Evolutionary conservation across 164 flowering plant genomes (phyloP), one percentile per base, ranked within the genome.

Genomic region (Warburgia ugandensis): DNA sequence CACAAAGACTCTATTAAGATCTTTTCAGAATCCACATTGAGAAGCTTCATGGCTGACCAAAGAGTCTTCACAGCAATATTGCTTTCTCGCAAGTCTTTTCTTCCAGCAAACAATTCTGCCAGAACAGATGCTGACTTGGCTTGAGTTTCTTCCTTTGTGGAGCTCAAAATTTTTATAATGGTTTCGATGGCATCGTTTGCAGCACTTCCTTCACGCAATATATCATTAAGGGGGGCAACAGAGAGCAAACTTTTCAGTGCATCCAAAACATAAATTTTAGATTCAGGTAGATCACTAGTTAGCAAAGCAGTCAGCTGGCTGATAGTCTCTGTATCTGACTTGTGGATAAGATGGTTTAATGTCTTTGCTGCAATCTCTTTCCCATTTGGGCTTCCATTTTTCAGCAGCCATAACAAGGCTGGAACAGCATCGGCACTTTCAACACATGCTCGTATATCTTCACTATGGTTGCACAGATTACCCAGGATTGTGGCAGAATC

Each of bases 351-450:
- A 73, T 86, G 94, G 66, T 86, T 89, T 64, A 94, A 65, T 45
- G 99, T 86, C 68, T 77, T 86, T 46, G 94, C 96, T 29, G 99
- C 94, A 61, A 84, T 89, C 65, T 79, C 92, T 68, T 94, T 88
- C 37, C 97, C 99, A 62, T 79, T 78, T 6, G 78, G 23, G 54
- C 95, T 89, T 56, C 99, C 99, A 67, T 89, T 94, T 72, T 94
- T 88, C 62, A 94, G 66, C 9, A 94, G 75, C 97, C 97, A 94
- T 53, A 94, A 64, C 27, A 94, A 64, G 60, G 99, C 97, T 68
- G 99, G 97, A 38, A 94, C 99, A 53, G 97, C 97, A 77, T 89
- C 99, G 59, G 99, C 99, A 73, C 97, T 94, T 73, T 94, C 97
- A 69, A 94, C 99, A 72, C 99, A 94, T 44, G 91, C 96, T 29